Conservation (phyloP, 2,329 filamentous ascomycete genomes). For the Hypoxylon sp. region DNA sequence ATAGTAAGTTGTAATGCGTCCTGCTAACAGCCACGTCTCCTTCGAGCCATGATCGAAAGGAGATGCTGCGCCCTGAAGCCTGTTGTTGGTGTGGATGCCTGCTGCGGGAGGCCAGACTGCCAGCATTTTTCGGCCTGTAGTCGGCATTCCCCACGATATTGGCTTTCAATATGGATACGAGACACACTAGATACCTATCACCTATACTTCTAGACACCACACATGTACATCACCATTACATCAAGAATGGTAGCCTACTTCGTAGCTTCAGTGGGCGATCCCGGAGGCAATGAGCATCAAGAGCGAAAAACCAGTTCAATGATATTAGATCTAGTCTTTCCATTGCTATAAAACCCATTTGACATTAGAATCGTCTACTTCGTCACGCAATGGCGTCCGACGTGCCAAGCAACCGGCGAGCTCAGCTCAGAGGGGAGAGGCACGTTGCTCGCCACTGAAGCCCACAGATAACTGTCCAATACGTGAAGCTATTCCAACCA, state of each 20-base stretch:
- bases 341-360: not conserved
- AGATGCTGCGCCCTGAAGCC: constrained; percentile 11
- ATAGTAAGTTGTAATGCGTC: constrained; percentile 24
- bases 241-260: constrained; percentile 21
- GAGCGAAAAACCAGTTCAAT: not conserved
- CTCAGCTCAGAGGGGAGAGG: too few species aligned
- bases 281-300: constrained; percentile 2
- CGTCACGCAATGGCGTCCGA: constrained; percentile 5
- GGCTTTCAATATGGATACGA: constrained; percentile 8
- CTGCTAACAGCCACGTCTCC: constrained; percentile 30
- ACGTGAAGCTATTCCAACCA: constrained; percentile 7
- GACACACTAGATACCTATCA: constrained; percentile 4
- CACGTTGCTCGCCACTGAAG: constrained; percentile 19
- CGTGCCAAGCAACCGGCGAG: too few species aligned
- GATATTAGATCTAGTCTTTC: not conserved
- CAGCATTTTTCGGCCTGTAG: constrained; percentile 29
- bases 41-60: constrained; percentile 20
- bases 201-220: constrained; percentile 17
- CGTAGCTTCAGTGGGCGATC: constrained; percentile 14
- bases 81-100: constrained; percentile 28
- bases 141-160: constrained; percentile 28
- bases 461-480: constrained; percentile 3
- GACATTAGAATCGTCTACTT: constrained; percentile 9
- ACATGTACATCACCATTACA: constrained; percentile 32
- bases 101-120: constrained; percentile 16